Percentiles rank a stretch among this genome's conserved stretches.
Evolutionary conservation across 2,329 filamentous ascomycete species (phyloP).

Genomic region (Fusarium sambucinum): DNA sequence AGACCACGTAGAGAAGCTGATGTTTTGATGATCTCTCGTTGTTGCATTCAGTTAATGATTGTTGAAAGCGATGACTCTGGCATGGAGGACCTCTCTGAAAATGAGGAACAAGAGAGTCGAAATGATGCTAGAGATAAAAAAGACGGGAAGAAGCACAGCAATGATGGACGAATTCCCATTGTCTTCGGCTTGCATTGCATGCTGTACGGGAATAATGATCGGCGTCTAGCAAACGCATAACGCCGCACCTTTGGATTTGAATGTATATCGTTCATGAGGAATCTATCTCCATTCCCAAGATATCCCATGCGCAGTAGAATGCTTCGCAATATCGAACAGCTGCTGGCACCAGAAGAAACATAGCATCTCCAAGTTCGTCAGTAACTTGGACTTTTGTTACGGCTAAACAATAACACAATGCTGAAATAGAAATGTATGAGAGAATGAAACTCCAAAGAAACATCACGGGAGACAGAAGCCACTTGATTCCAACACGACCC

Average conservation of each 20-base stretch:
- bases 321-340: not conserved
- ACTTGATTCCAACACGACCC: conserved; percentile 17
- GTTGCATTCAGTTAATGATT: conserved; percentile 6
- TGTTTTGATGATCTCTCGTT: conserved; percentile 29
- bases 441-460: not conserved
- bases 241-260: conserved; percentile 11
- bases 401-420: not conserved
- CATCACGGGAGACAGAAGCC: conserved; percentile 3
- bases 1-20: conserved; percentile 20
- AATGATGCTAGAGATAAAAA: not conserved
- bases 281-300: conserved; percentile 15
- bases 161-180: not conserved
- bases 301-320: not conserved
- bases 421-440: not conserved
- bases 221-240: conserved; percentile 27
- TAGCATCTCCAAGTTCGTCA: not conserved
- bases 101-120: not conserved
- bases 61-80: conserved; percentile 5
- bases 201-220: not conserved
- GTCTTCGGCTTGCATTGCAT: not conserved
- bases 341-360: not conserved
- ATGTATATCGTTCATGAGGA: conserved; percentile 11
- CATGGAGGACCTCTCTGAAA: not conserved
- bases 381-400: not conserved
- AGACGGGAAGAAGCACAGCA: not conserved